Conservation (phyloP, 352 stramenopile species). For the Globisporangium recalcitrans region DNA sequence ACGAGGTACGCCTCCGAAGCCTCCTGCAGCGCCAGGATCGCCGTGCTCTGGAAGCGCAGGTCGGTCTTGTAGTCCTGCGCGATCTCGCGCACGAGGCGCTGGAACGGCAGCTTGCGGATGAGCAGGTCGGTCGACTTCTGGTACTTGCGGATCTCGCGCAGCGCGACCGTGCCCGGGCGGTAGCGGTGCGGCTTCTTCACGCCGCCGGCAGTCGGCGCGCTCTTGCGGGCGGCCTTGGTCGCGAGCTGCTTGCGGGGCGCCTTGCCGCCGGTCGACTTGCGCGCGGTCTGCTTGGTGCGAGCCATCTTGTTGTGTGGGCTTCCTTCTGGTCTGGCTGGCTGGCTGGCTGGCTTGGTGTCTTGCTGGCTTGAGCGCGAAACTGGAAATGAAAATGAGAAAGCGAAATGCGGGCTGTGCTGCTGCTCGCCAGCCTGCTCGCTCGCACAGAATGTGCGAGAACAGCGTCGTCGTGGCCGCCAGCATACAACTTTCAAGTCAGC, state of each 20-base stretch:
- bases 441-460: conserved; percentile 1
- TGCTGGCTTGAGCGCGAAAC: conserved; percentile 31
- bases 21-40: conserved; percentile 90
- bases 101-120: conserved; percentile 96
- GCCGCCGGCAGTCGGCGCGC: background rate
- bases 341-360: conserved; percentile 1
- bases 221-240: background rate
- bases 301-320: conserved; percentile 56
- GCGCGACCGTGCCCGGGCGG: background rate
- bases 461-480: conserved; percentile 8
- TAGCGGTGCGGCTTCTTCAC: background rate
- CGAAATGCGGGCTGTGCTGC: background rate
- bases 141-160: conserved; percentile 1
- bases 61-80: conserved; percentile 85
- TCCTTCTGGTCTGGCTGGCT: too few species aligned
- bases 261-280: conserved; percentile 94
- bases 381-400: conserved; percentile 30
- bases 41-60: conserved; percentile 84
- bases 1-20: conserved; percentile 92
- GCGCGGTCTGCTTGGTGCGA: conserved; percentile 96
- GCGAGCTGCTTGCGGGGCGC: conserved; percentile 92
- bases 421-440: background rate
- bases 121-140: conserved; percentile 47
- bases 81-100: conserved; percentile 91
- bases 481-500: conserved; percentile 44